Evolutionary conservation across 2,329 filamentous ascomycete genomes (phyloP).

Genomic region (Pseudocercospora musae): DNA sequence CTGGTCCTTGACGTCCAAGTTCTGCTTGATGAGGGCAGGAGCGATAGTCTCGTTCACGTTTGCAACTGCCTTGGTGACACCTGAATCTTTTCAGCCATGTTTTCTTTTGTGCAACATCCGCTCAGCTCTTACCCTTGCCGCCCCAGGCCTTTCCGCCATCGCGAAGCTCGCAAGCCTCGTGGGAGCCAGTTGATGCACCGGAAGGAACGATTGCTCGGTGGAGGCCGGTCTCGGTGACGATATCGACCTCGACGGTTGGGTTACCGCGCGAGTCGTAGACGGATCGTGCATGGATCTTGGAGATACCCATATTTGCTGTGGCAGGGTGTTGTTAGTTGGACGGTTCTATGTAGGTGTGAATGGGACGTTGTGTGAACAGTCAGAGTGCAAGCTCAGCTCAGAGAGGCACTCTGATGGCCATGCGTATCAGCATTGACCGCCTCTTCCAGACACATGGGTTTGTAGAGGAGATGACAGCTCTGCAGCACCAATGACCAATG

Average conservation of each 20-base stretch:
- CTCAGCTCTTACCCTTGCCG: conserved; percentile 46
- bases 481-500: background rate
- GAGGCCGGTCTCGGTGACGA: conserved; percentile 92
- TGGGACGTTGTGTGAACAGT: background rate
- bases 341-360: background rate
- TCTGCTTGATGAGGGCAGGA: conserved; percentile 53
- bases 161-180: conserved; percentile 53
- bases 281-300: conserved; percentile 62
- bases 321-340: background rate
- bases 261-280: conserved; percentile 98
- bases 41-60: conserved; percentile 56
- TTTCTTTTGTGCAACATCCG: background rate
- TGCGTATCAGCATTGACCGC: background rate
- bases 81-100: conserved; percentile 26
- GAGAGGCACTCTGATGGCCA: background rate
- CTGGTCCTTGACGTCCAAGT: conserved; percentile 55
- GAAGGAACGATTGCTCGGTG: conserved; percentile 97
- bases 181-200: conserved; percentile 78
- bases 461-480: background rate
- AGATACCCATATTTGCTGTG: conserved; percentile 66
- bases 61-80: conserved; percentile 54
- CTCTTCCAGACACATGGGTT: background rate
- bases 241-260: conserved; percentile 97
- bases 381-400: background rate
- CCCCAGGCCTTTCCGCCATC: conserved; percentile 55